phyloP scores from a whole-genome alignment of 2,329 filamentous ascomycete genomes.

The Reticulascus tulasneorum region DNA sequence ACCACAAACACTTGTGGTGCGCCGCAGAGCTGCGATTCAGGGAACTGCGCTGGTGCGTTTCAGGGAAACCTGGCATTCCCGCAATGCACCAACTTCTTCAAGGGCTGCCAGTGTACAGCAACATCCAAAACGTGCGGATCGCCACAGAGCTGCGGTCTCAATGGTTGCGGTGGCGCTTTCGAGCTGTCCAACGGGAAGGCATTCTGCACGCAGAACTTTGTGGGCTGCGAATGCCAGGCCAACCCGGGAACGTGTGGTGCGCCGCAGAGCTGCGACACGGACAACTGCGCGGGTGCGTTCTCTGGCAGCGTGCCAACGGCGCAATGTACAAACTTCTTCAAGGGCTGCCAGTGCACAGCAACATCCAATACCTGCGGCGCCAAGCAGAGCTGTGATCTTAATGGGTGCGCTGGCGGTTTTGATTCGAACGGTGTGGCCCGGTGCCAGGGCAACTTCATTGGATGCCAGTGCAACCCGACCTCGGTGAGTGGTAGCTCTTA shows the following conservation, averaged over 20 bases:
- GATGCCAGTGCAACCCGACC: not conserved
- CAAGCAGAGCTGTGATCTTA: not conserved
- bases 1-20: not conserved
- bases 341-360: not conserved
- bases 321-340: constrained; percentile 1
- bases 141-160: not conserved
- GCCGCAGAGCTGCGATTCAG: too few species aligned
- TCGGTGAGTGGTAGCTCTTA: not conserved
- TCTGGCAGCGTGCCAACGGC: not conserved
- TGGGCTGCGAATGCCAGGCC: not conserved
- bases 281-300: not conserved
- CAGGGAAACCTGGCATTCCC: not conserved
- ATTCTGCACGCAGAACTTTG: not conserved
- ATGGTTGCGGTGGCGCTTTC: not conserved
- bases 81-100: not conserved
- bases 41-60: not conserved
- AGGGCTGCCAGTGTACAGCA: not conserved
- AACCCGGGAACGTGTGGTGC: not conserved
- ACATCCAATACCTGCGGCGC: not conserved
- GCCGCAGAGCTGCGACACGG: not conserved
- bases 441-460: not conserved
- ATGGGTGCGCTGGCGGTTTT: not conserved
- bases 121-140: not conserved
- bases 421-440: not conserved
- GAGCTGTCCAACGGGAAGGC: not conserved